Conservation (phyloP, 2,329 filamentous ascomycete genomes). For the Alternaria conjuncta region DNA sequence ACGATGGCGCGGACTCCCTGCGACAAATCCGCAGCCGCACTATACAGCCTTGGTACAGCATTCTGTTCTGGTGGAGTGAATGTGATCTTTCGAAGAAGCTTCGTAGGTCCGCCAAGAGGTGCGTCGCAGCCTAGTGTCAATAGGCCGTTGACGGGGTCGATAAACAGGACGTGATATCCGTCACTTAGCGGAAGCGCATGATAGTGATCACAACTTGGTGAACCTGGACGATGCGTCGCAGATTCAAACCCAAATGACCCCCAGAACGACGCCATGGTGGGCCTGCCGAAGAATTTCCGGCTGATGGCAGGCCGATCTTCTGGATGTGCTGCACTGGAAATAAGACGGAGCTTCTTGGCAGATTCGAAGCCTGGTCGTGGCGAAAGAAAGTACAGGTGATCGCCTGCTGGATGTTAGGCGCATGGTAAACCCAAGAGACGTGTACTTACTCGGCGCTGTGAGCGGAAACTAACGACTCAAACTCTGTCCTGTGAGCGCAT, state of each 20-base stretch:
- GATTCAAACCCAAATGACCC: slow-evolving; percentile 31
- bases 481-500: slow-evolving; percentile 57
- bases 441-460: slow-evolving; percentile 53
- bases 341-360: slow-evolving; percentile 64
- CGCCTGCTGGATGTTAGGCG: slow-evolving; percentile 25
- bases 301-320: slow-evolving; percentile 36
- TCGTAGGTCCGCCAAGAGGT: slow-evolving; percentile 62
- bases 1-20: slow-evolving; percentile 66
- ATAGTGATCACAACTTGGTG: slow-evolving; percentile 62
- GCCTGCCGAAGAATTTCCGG: slow-evolving; percentile 26
- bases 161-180: slow-evolving; percentile 69
- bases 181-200: slow-evolving; percentile 70
- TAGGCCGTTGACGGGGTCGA: slow-evolving; percentile 62
- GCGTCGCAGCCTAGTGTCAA: slow-evolving; percentile 69
- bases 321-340: slow-evolving; percentile 64
- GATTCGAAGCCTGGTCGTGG: slow-evolving; percentile 60
- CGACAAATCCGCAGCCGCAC: slow-evolving; percentile 61
- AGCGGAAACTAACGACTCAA: slow-evolving; percentile 64
- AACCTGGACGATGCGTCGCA: slow-evolving; percentile 5
- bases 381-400: slow-evolving; percentile 67
- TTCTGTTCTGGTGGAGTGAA: slow-evolving; percentile 53
- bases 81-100: slow-evolving; percentile 64
- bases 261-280: slow-evolving; percentile 27
- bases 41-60: slow-evolving; percentile 60
- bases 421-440: not conserved